Evolutionary conservation across 2,329 filamentous ascomycete species (phyloP), one percentile per base, ranked within the genome.

Genomic region (Monilinia polystroma): DNA sequence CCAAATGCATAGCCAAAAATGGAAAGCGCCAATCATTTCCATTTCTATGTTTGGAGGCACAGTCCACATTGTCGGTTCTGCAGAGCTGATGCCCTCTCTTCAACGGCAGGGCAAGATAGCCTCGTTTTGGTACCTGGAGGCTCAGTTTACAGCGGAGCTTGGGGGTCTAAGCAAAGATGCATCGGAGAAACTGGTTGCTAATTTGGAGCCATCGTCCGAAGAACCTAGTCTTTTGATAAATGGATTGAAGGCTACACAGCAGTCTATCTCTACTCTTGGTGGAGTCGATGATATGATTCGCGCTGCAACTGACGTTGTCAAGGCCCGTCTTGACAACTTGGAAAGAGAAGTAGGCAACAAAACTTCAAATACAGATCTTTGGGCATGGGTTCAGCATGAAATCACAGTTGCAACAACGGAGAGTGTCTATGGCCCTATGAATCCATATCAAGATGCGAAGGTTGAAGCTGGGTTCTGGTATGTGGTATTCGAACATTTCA

Each of bases 331-430:
- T 32, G 62, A 64, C 14, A 56, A 47, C 18, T 49, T 55, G 20
- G 52, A 18, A 47, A 38, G 20, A 6, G 52, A 20, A 23, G 20
- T 3, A 35, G 29, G 59, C n/a, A 47, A 49, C 11, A 26, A 26
- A 4, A 49, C 18, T 8, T 4, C 10, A 12, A 35, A 5, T 23
- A 35, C 29, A 29, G 52, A 64, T 47, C 52, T 64, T 29, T 64
- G 52, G 62, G 41, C 23, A 26, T 64, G 62, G 62, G 41, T 56
- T 18, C 62, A 64, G 38, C 62, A 64, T 20, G 62, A 64, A 47
- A 56, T 64, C 18, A 56, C 62, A 20, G 26, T 64, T 26, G 26
- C 62, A 12, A 64, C 38, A 8, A 64, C 62, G 8, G 62, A 64
- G 29, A 55, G 41, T 14, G 52, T 64, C 16, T 64, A 56, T 47